Conservation (phyloP, 306 rosid species). For the Rosa multiflora region DNA sequence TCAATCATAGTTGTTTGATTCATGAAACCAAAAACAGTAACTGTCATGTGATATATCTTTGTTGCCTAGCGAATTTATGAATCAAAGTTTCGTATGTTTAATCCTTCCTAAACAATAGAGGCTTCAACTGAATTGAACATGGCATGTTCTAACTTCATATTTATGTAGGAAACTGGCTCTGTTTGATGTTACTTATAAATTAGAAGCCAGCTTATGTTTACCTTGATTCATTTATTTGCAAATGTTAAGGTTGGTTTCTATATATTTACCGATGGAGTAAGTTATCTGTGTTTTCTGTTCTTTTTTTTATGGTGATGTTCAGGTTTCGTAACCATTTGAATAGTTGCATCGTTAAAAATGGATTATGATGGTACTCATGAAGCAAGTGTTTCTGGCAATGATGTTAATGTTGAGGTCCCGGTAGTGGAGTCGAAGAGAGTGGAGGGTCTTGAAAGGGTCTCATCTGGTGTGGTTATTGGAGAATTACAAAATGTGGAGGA, state of each 20-base stretch:
- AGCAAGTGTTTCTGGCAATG: slow-evolving; percentile 29
- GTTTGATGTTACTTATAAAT: neutral
- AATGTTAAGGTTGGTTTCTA: neutral
- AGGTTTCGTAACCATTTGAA: slow-evolving; percentile 24
- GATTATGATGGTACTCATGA: slow-evolving; percentile 37
- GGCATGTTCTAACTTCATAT: neutral
- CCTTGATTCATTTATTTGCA: neutral
- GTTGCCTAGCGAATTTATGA: too few relatives aligned
- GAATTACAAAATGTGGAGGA: slow-evolving; percentile 35
- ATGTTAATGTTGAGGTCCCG: slow-evolving; percentile 15
- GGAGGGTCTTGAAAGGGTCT: slow-evolving; percentile 26
- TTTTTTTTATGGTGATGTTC: slow-evolving; percentile 20
- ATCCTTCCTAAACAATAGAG: neutral
- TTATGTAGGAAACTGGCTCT: neutral
- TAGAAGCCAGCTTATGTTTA: neutral
- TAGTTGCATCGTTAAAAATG: slow-evolving; percentile 35
- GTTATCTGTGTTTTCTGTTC: neutral
- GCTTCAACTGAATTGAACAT: neutral
- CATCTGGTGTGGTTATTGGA: slow-evolving; percentile 31
- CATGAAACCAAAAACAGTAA: neutral
- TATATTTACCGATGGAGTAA: neutral
- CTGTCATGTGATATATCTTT: neutral
- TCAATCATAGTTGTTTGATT: neutral
- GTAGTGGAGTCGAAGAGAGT: slow-evolving; percentile 24
- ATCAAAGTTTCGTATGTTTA: neutral